phyloP scores from a whole-genome alignment of 345 rosid species.

The Balakata baccata region DNA sequence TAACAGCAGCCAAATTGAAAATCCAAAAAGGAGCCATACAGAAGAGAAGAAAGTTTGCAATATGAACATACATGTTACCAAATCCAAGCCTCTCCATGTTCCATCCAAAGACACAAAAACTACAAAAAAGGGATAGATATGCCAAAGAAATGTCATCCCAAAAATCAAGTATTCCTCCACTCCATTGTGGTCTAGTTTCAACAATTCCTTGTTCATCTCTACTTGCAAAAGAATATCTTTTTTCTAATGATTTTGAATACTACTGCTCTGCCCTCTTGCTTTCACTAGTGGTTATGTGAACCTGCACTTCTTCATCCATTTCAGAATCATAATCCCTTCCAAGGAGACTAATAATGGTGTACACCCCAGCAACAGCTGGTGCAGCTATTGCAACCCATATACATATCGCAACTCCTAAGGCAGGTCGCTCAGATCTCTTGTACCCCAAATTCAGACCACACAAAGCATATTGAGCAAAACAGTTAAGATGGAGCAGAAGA shows the following conservation, averaged over 20 bases:
- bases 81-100: conserved; percentile 95
- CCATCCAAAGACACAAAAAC: conserved; percentile 92
- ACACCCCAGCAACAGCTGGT: conserved; percentile 77
- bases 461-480: conserved; percentile 94
- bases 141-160: conserved; percentile 89
- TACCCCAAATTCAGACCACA: conserved; percentile 84
- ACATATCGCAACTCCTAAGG: conserved; percentile 80
- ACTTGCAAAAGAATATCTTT: conserved; percentile 65
- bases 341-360: conserved; percentile 73
- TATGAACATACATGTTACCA: conserved; percentile 95
- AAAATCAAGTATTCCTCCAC: conserved; percentile 80
- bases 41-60: conserved; percentile 78
- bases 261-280: conserved; percentile 24
- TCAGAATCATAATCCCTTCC: conserved; percentile 68
- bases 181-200: conserved; percentile 65
- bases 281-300: conserved; percentile 29
- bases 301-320: conserved; percentile 67
- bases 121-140: conserved; percentile 75
- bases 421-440: conserved; percentile 77
- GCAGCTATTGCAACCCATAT: conserved; percentile 82
- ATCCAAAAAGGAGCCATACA: conserved; percentile 94
- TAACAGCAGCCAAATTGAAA: conserved; percentile 83
- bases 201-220: conserved; percentile 36
- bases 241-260: conserved; percentile 40
- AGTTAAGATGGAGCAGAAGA: conserved; percentile 72